Base-by-base conservation (phyloP, 2,329 filamentous ascomycete genomes). In the Trichoderma sp. region DNA sequence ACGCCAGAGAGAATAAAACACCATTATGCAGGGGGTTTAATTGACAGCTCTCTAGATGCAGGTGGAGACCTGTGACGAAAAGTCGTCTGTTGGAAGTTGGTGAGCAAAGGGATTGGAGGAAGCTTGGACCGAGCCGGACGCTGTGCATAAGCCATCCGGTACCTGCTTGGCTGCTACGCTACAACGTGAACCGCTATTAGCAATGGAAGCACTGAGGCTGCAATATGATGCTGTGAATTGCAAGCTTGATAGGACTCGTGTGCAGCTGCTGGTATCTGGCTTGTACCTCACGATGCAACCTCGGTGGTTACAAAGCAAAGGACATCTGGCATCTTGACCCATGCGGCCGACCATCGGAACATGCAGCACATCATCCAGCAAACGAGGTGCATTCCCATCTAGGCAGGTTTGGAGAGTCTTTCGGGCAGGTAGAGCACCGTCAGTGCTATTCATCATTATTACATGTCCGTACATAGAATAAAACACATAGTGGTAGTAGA, bases 251-350 rank as follows among this genome's bases (percentile, higher is more conserved):
- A 49, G 11, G 5, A 24, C 46, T 24, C 21, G 46, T 5, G 14
- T 11, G 46, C 18, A 49, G 11, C 21, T 13, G 10, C 10, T 16
- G n/a, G 46, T 49, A 49, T 49, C 46, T 49, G 8, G 11, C 11
- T 24, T 49, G 46, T 49, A 26, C 49, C 26, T 59, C 52, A 39
- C 37, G 24, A 60, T 60, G 39, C 58, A 4, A 63, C 21, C 26
- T 39, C 14, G 52, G 46, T 28, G 28, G 54, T 30, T 43, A 54
- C 46, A 2, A 54, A 39, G 14, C 49, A 64, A 54, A 64, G 60
- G 60, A 64, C 60, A 64, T 64, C 60, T 64, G 60, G 60, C 60
- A 39, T 52, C 60, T 64, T 64, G 39, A 64, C 60, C 60, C 60
- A 21, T 64, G 60, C 58, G n/a, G 26, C 60, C 60, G 60, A 64